phyloP scores from a whole-genome alignment of 2,329 filamentous ascomycete genomes.

The Fonsecaea multimorphosa region DNA sequence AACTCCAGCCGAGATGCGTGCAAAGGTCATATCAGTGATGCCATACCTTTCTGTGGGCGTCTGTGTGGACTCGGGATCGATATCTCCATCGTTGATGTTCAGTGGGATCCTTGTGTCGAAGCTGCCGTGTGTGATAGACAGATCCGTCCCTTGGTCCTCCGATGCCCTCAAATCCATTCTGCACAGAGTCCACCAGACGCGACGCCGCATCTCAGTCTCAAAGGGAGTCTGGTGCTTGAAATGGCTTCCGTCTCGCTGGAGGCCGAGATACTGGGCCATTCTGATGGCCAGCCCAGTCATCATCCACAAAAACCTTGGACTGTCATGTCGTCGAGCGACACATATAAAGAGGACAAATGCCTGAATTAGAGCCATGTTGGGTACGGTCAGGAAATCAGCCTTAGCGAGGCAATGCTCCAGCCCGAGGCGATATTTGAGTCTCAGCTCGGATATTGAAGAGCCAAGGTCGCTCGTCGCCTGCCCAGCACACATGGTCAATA shows the following conservation, averaged over 20 bases:
- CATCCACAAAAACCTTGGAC: conserved; percentile 51
- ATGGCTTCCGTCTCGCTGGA: conserved; percentile 55
- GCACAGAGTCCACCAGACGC: conserved; percentile 46
- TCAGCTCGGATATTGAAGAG: conserved; percentile 54
- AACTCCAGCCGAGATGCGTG: conserved; percentile 49
- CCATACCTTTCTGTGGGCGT: conserved; percentile 57
- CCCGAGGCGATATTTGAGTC: conserved; percentile 59
- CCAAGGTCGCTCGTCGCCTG: conserved; percentile 44
- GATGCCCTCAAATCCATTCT: conserved; percentile 66
- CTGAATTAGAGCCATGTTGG: conserved; percentile 62
- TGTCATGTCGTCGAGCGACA: conserved; percentile 58
- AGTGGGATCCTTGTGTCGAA: conserved; percentile 63
- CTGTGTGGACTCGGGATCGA: conserved; percentile 55
- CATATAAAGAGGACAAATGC: conserved; percentile 63
- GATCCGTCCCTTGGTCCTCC: conserved; percentile 68
- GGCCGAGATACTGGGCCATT: conserved; percentile 44
- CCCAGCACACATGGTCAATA: conserved; percentile 1
- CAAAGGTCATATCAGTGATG: conserved; percentile 60
- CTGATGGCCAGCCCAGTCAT: conserved; percentile 51
- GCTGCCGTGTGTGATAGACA: conserved; percentile 61
- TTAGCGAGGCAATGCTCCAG: conserved; percentile 61
- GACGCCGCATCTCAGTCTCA: conserved; percentile 47
- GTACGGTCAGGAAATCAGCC: conserved; percentile 61
- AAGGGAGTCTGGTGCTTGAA: conserved; percentile 62
- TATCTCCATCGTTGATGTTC: conserved; percentile 57